These are phyloP conservation scores for Lojkania enalia DNA, from an alignment of 2,329 filamentous ascomycete species.

Conservation along the genomic window DNA sequence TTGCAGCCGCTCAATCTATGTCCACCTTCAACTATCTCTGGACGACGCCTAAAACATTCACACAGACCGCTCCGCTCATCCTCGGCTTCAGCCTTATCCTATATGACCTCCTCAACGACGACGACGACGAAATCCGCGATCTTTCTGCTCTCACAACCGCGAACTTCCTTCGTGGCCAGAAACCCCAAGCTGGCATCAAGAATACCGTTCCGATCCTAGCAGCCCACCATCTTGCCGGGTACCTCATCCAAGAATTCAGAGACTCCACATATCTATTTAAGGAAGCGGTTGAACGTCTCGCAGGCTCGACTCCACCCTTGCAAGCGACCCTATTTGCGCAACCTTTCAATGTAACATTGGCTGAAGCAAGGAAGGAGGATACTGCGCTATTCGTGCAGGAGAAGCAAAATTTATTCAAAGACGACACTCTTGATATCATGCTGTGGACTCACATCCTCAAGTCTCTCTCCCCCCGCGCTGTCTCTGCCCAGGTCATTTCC, in stretches of 20 bases:
- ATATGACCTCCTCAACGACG: constrained; percentile 64
- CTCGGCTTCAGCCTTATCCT: constrained; percentile 51
- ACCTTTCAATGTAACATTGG: constrained; percentile 27
- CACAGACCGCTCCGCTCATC: constrained; percentile 15
- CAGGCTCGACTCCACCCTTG: constrained; percentile 24
- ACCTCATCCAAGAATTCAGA: constrained; percentile 40
- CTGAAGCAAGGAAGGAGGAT: constrained; percentile 51
- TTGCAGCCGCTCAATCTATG: constrained; percentile 62
- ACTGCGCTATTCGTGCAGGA: constrained; percentile 81
- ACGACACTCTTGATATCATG: constrained; percentile 73
- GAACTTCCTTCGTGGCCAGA: constrained; percentile 45
- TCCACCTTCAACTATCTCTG: constrained; percentile 44
- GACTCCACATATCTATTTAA: constrained; percentile 37
- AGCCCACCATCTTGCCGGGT: constrained; percentile 43
- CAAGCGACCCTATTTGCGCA: background rate
- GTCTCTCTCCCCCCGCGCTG: constrained; percentile 28
- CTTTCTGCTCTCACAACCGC: constrained; percentile 59
- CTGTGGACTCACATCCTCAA: constrained; percentile 65
- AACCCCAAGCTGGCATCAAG: constrained; percentile 20
- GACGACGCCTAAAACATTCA: constrained; percentile 11
- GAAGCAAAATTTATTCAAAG: constrained; percentile 92
- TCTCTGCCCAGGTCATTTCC: constrained; percentile 15
- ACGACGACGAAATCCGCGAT: constrained; percentile 85
- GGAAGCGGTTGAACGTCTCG: constrained; percentile 46
- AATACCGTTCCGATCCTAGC: constrained; percentile 55